Evolutionary conservation across 768 basidiomycete species (phyloP).

Genomic region (Trametes cingulata): DNA sequence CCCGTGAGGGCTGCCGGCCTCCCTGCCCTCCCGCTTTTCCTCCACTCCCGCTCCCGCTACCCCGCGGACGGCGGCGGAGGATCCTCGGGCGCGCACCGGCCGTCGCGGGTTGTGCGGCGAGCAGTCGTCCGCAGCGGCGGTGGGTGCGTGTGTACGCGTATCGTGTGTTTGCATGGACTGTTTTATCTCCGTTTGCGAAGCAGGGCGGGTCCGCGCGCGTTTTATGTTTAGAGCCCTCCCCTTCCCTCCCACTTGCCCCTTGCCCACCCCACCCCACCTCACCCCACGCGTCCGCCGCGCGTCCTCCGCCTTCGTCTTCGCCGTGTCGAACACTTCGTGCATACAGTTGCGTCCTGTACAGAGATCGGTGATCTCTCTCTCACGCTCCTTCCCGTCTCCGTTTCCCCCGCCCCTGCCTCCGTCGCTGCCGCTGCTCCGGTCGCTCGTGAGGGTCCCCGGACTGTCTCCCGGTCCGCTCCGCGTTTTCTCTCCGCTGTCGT

Average conservation of each 20-base stretch:
- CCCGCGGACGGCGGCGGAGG: background rate
- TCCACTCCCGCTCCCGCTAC: background rate
- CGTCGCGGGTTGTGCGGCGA: background rate
- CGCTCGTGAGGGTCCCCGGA: background rate
- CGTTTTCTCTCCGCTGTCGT: background rate
- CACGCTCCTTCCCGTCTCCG: conserved; percentile 3
- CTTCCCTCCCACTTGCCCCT: too few species aligned
- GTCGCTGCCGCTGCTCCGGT: background rate
- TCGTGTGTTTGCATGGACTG: background rate
- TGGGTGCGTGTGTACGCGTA: background rate
- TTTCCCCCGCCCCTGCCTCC: background rate
- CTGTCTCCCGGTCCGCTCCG: background rate
- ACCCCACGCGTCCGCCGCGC: too few species aligned
- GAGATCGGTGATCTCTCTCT: conserved; percentile 11
- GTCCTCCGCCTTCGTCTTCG: background rate
- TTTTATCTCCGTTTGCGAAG: background rate
- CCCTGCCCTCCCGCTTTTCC: background rate
- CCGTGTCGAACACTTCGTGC: background rate
- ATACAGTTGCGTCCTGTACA: background rate
- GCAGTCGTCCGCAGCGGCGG: background rate
- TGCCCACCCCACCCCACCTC: too few species aligned
- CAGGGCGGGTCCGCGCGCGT: background rate
- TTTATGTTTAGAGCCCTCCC: too few species aligned
- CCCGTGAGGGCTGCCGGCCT: background rate
- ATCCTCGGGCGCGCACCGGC: background rate